phyloP scores from a whole-genome alignment of 2,329 filamentous ascomycete species.

The Aspergillus aculeatus region DNA sequence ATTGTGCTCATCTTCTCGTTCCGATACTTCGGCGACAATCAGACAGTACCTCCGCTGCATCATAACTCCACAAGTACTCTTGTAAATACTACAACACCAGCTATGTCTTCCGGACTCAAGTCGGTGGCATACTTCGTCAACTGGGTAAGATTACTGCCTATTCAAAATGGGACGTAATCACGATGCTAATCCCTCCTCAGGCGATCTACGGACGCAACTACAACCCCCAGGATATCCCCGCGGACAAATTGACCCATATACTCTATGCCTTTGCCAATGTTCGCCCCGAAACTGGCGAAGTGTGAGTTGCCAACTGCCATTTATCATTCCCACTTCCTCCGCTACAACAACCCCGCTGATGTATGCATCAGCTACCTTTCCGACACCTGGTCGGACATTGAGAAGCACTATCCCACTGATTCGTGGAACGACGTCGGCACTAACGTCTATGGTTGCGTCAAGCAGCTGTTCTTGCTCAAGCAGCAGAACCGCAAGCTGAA shows the following conservation, averaged over 20 bases:
- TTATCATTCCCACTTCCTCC: neutral
- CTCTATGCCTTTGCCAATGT: constrained; percentile 90
- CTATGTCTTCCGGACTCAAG: constrained; percentile 31
- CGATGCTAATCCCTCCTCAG: constrained; percentile 37
- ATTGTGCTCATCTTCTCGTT: constrained; percentile 11
- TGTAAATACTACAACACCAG: constrained; percentile 15
- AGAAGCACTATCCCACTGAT: constrained; percentile 69
- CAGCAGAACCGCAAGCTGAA: constrained; percentile 74
- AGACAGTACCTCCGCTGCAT: constrained; percentile 13
- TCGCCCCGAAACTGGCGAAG: constrained; percentile 72
- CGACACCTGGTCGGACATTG: constrained; percentile 65
- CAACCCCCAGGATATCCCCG: constrained; percentile 75
- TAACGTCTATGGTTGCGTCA: constrained; percentile 74
- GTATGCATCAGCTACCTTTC: constrained; percentile 50
- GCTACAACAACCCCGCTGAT: constrained; percentile 7
- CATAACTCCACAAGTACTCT: constrained; percentile 1
- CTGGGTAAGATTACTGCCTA: constrained; percentile 35
- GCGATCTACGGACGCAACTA: constrained; percentile 84
- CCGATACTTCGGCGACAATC: constrained; percentile 15
- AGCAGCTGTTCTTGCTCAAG: constrained; percentile 75
- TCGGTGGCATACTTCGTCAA: constrained; percentile 47
- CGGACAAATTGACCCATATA: constrained; percentile 78
- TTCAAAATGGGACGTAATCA: constrained; percentile 5
- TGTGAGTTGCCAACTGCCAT: constrained; percentile 47
- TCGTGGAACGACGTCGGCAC: constrained; percentile 66